Evolutionary conservation across 2,329 filamentous ascomycete species (phyloP), one percentile per base, ranked within the genome.

Genomic region (Periglandula ipomoeae): DNA sequence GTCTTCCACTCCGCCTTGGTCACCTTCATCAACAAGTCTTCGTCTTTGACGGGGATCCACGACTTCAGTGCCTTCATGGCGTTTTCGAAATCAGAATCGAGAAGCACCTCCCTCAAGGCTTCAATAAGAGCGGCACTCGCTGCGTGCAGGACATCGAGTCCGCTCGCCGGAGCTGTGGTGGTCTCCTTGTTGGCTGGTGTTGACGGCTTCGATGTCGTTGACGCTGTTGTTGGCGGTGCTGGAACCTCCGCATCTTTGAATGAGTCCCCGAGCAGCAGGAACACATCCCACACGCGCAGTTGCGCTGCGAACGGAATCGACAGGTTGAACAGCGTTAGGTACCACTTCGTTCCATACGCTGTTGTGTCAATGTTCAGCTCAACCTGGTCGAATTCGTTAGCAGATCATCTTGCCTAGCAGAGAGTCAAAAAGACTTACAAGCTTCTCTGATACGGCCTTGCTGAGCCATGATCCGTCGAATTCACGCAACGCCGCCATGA

Each of bases 281-380:
- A 97, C 1, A 96, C 87, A 62, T 98, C 93, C 93, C 93, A 98
- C 15, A 98, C 86, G 44, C 93, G 85, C 32, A 98, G 81, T 66
- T 97, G 93, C 3, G 91, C 90, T 0, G 88, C 79, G 59, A 97
- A 98, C 0, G 93, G 93, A 46, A 98, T 87, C 15, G 89, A 94
- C 61, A 97, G 85, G 67, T 97, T 97, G 76, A 98, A 98, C 8
- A 98, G 74, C 2, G 93, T 98, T 46, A 98, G 75, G 63, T 98
- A 98, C 93, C 93, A 98, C 46, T 90, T 78, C 4, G 91, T 97
- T 27, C 90, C 93, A 62, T 96, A 98, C n/a, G 90, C 84, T 2
- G 89, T 95, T 17, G 88, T 82, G 38, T 88, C 82, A 57, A 98
- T 93, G 53, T 77, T 76, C 26, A 96, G 76, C 52, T 90, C 85